phyloP scores from a whole-genome alignment of 2,329 filamentous ascomycete genomes.

The Penicillium sp. region DNA sequence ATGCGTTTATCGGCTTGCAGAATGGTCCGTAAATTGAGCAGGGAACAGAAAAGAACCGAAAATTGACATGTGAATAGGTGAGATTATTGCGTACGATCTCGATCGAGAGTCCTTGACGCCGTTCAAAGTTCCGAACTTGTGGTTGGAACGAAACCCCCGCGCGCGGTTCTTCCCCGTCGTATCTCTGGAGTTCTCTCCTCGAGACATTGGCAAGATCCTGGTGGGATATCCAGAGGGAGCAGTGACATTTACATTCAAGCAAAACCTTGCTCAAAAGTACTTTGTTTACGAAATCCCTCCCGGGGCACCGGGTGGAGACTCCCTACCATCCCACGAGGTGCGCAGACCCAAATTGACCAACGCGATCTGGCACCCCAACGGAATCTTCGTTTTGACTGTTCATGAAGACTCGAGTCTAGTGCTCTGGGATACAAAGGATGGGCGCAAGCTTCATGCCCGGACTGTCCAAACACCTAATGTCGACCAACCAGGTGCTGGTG shows the following conservation, averaged over 20 bases:
- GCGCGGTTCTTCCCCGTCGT: conserved; percentile 67
- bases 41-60: background rate
- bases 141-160: conserved; percentile 70
- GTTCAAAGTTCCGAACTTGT: conserved; percentile 84
- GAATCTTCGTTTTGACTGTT: conserved; percentile 80
- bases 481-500: conserved; percentile 61
- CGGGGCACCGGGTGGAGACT: conserved; percentile 77
- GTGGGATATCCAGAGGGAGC: conserved; percentile 89
- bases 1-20: conserved; percentile 80
- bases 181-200: conserved; percentile 79
- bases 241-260: conserved; percentile 91
- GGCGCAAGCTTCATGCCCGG: conserved; percentile 76
- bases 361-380: conserved; percentile 91
- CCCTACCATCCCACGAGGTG: conserved; percentile 57
- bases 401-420: conserved; percentile 91
- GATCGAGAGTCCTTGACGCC: conserved; percentile 74
- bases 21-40: conserved; percentile 52
- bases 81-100: conserved; percentile 89
- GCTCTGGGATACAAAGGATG: conserved; percentile 92
- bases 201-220: conserved; percentile 86
- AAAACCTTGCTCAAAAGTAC: conserved; percentile 73
- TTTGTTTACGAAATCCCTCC: conserved; percentile 80
- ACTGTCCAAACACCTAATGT: conserved; percentile 74
- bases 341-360: conserved; percentile 76
- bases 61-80: conserved; percentile 50